Percentiles rank a stretch among this genome's conserved stretches.
Evolutionary conservation across 2,329 filamentous ascomycete species (phyloP).

Genomic region (Paecilomyces sp.): DNA sequence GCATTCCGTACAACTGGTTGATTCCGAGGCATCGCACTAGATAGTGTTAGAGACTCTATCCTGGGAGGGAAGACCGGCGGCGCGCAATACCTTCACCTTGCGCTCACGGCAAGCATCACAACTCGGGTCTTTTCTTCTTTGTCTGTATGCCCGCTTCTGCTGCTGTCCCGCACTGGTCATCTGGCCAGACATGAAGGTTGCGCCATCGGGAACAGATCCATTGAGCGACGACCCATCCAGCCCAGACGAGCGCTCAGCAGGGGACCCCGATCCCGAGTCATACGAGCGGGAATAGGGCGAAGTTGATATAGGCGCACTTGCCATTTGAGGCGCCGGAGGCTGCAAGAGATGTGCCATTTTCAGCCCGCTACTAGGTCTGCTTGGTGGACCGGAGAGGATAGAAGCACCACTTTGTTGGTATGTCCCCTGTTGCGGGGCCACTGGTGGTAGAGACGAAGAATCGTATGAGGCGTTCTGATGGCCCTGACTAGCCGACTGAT

Average conservation of each 20-base stretch:
- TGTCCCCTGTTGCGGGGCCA: constrained; percentile 23
- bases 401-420: constrained; percentile 14
- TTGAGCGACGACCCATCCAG: constrained; percentile 28
- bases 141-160: constrained; percentile 86
- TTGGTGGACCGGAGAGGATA: constrained; percentile 30
- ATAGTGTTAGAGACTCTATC: constrained; percentile 1
- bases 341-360: constrained; percentile 36
- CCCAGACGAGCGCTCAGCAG: constrained; percentile 28
- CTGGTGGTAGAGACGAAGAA: constrained; percentile 27
- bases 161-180: constrained; percentile 46
- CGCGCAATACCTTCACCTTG: constrained; percentile 52
- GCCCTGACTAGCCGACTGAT: constrained; percentile 16
- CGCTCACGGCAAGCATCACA: constrained; percentile 93
- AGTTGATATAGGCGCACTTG: constrained; percentile 13
- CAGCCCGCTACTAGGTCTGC: constrained; percentile 31
- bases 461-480: constrained; percentile 22
- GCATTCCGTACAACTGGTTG: constrained; percentile 92
- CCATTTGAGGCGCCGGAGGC: constrained; percentile 21
- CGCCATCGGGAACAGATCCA: constrained; percentile 33
- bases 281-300: constrained; percentile 31
- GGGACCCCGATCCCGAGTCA: constrained; percentile 32
- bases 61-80: not conserved
- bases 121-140: constrained; percentile 91
- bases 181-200: constrained; percentile 19
- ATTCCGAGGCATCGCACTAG: constrained; percentile 91